A percentile compares a stretch with the other conserved stretches of the same genome.
Conservation (phyloP, 495 filamentous ascomycete genomes). For the Copromyces sp. region DNA sequence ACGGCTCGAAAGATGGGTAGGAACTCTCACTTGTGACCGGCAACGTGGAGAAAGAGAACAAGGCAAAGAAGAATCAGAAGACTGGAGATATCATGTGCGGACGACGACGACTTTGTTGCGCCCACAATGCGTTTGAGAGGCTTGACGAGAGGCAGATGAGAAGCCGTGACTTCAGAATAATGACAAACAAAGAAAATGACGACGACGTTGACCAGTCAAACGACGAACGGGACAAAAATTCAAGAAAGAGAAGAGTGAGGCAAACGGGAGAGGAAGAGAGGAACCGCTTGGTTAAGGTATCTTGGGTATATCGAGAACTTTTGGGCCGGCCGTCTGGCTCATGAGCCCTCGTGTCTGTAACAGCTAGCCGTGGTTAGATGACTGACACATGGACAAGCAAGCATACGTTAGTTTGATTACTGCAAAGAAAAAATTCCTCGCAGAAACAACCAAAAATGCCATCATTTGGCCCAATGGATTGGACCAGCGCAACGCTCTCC, state of each 20-base stretch:
- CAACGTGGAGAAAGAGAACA: background rate
- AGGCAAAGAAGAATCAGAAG: background rate
- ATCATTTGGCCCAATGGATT: background rate
- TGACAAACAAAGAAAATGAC: slow-evolving; percentile 4
- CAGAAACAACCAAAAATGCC: background rate
- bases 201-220: background rate
- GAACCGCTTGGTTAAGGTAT: background rate
- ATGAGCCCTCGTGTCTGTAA: background rate
- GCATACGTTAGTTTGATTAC: background rate
- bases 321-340: background rate
- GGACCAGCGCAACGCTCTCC: background rate
- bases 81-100: background rate
- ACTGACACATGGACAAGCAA: background rate
- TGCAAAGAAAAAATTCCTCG: background rate
- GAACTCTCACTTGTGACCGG: background rate
- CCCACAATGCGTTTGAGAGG: background rate
- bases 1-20: background rate
- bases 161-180: background rate
- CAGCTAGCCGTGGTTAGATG: background rate
- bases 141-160: background rate
- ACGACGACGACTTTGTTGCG: background rate
- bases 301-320: background rate
- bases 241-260: slow-evolving; percentile 3
- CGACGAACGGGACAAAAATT: slow-evolving; percentile 4
- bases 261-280: background rate